Base-by-base conservation (phyloP, 495 filamentous ascomycete genomes). In the Penicillium malachiteum region DNA sequence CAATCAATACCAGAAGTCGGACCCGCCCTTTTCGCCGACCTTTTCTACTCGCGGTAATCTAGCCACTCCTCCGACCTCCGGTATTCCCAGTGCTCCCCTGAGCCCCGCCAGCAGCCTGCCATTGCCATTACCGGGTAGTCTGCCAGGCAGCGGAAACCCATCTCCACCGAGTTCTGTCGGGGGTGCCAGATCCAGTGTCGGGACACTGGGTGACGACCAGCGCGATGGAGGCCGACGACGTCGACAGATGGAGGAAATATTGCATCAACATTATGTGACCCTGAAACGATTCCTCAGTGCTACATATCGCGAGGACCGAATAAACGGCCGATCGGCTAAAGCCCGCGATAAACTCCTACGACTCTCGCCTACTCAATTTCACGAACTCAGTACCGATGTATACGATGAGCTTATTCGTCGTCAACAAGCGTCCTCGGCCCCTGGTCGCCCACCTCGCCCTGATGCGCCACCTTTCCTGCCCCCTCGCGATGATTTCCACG, bases 361-460 rank as follows among this genome's bases (percentile, higher is more conserved):
- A 44, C 76, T 98, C 35, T 95, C 91, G 1, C 77, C 87, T 9
- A 91, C 92, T 21, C 94, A 98, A 67, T 98, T 98, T 68, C 89
- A 96, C 67, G 94, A 98, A 74, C 78, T 98, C 17, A 96, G 91
- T 66, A 97, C 93, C 17, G 94, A 98, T 70, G 94, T 98, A 33
- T 97, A 91, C 71, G 94, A 98, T 70, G 94, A 98, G 71, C 77
- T 97, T 41, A 81, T 94, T 57, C 89, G 94, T 35, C 84, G 94
- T 54, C 90, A 96, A 69, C 80, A 84, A 62, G 78, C 84, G 34
- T 61, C 77, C 76, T 77, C 80, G 26, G 77, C 80, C 21, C 82
- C 82, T 51, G 77, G 78, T 31, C 67, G 71, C 2, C 78, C 74
- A 7, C 83, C 79, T 38, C 81, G 83, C 30, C 65, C 64, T 14